phyloP scores from a whole-genome alignment of 2,329 filamentous ascomycete species.

The Ambrosiella xylebori region DNA sequence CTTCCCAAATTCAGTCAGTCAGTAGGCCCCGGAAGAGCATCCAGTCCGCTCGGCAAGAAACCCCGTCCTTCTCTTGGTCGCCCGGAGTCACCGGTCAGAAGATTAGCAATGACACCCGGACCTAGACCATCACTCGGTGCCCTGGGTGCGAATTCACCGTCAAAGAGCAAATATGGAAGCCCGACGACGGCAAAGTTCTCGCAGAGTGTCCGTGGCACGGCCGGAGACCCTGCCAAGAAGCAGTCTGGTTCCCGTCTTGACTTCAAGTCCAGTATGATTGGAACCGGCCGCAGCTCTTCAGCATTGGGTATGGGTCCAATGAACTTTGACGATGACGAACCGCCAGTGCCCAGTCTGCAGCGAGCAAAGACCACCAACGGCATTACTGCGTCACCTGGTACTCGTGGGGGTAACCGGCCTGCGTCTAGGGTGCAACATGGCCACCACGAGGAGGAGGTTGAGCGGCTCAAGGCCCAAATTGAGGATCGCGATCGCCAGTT shows the following conservation, averaged over 20 bases:
- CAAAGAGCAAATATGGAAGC: slow-evolving; percentile 39
- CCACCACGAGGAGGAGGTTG: slow-evolving; percentile 57
- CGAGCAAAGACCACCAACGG: slow-evolving; percentile 28
- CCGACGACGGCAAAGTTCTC: slow-evolving; percentile 36
- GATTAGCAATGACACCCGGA: slow-evolving; percentile 44
- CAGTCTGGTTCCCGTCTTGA: slow-evolving; percentile 27
- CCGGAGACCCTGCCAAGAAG: slow-evolving; percentile 44
- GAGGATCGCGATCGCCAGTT: slow-evolving; percentile 74
- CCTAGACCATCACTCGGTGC: slow-evolving; percentile 36
- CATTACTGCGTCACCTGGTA: slow-evolving; percentile 36
- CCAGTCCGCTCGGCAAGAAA: slow-evolving; percentile 48
- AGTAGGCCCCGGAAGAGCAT: slow-evolving; percentile 54
- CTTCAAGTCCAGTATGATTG: slow-evolving; percentile 31
- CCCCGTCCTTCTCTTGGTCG: slow-evolving; percentile 64
- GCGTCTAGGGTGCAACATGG: slow-evolving; percentile 37
- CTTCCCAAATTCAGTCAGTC: slow-evolving; percentile 77
- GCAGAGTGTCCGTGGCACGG: slow-evolving; percentile 43
- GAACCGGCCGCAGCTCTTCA: slow-evolving; percentile 37
- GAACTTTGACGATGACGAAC: slow-evolving; percentile 39
- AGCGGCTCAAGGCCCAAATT: slow-evolving; percentile 53
- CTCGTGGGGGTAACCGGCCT: slow-evolving; percentile 25
- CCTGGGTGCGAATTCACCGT: slow-evolving; percentile 26
- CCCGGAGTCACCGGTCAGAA: slow-evolving; percentile 70
- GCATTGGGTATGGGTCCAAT: slow-evolving; percentile 33
- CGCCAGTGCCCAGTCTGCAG: slow-evolving; percentile 10